Base-by-base conservation (phyloP, 2,329 filamentous ascomycete genomes). In the Coniochaeta sp. region DNA sequence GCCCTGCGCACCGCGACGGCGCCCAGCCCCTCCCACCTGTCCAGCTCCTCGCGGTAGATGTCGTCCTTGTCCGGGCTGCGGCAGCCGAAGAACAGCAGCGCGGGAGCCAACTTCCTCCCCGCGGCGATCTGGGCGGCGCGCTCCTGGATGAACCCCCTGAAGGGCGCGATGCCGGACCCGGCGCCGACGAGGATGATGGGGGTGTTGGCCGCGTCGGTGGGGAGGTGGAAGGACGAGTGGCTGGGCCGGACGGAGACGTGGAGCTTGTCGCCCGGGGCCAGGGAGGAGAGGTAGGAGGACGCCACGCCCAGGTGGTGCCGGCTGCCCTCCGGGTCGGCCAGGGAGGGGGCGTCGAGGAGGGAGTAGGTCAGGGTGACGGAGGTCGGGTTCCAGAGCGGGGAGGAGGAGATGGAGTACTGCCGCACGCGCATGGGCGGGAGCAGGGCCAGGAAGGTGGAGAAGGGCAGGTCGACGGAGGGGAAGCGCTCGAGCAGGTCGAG, bases 341-440 rank as follows among this genome's bases (percentile, higher is more conserved):
- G 74, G 0, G 85, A 80, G 0, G 82, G 80, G 2, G 76, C 77
- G 56, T 87, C 79, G 58, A 90, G 79, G 1, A 92, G 80, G 3
- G 81, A 80, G 74, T 89, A 91, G 3, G 88, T 91, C 28, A 93
- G 79, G 0, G 87, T 86, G 58, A 82, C 81, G 61, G 78, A 77
- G 12, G 74, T 75, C 0, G 82, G 77, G 63, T 87, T 80, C 63
- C 76, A 77, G 0, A 90, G 77, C 0, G 89, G 88, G 0, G 89
- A 90, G 0, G 89, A 91, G 0, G 89, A 91, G 68, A 93, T 91
- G 34, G 86, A 90, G 66, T 92, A 92, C 71, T 90, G 87, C n/a
- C 89, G 82, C 43, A 90, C 80, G 31, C 89, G 85, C 86, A 95
- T 90, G 0, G 89, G 87, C 1, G 89, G 88, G 0, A 92, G 81